Evolutionary conservation across 257 asterid species (phyloP), one percentile per base, ranked within the genome.

Genomic region (Leonotis leonurus): DNA sequence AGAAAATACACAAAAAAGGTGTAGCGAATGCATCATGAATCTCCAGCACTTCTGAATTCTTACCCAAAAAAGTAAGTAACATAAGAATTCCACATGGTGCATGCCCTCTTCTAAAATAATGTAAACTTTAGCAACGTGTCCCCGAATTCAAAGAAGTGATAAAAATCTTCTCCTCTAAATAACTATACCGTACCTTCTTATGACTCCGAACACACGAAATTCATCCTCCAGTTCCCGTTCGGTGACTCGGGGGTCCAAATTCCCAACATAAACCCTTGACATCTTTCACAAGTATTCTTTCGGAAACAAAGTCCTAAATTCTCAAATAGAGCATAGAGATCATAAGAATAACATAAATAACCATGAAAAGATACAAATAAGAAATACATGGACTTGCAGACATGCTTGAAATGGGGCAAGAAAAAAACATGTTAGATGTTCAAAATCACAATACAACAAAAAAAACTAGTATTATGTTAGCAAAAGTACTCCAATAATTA

Each of bases 161-260:
- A n/a, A n/a, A n/a, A n/a, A n/a, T n/a, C n/a, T n/a, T n/a, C n/a
- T n/a, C n/a, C n/a, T n/a, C n/a, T n/a, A n/a, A n/a, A n/a, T n/a
- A n/a, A n/a, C n/a, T n/a, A n/a, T n/a, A n/a, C 6, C 20, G n/a
- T 65, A 90, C 97, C 95, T 90, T 76, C 96, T 77, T 58, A 90
- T 87, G 50, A 81, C 87, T 69, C 97, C 96, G 68, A 79, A 90
- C 6, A 41, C 75, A 33, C 96, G 95, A 68, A 87, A 90, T 70
- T 83, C 97, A 71, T 90, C 97, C 70, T 90, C 97, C 24, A 90
- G 96, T 21, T 87, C 97, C n/a, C 95, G 83, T 66, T 90, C 97
- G 26, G 87, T 80, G 60, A 90, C 97, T 22, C 95, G 80, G 11
- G 95, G 90, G 75, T 90, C 96, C 83, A 90, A 64, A 66, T 87